phyloP scores from a whole-genome alignment of 345 rosid species.

The Trapa incisa region DNA sequence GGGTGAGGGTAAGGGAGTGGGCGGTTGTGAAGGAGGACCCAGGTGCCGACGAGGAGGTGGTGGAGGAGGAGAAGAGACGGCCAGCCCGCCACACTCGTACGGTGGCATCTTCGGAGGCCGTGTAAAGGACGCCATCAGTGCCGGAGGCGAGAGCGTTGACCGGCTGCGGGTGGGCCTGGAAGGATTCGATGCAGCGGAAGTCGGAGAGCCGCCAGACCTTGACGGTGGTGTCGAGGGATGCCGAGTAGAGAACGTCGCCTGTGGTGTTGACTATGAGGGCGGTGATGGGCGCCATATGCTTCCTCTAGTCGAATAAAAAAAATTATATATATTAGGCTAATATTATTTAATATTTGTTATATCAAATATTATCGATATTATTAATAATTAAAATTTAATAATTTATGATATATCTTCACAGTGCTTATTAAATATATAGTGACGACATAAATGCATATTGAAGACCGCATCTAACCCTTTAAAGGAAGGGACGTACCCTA shows the following conservation, averaged over 20 bases:
- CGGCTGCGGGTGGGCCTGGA: slow-evolving; percentile 35
- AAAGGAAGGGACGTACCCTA: no score
- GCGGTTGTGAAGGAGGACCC: slow-evolving; percentile 14
- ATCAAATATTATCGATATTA: no score
- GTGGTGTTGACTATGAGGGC: slow-evolving; percentile 33
- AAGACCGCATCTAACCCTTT: no score
- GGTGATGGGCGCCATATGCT: slow-evolving; percentile 38
- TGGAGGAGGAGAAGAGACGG: slow-evolving; percentile 15
- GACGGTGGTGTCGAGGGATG: slow-evolving; percentile 37
- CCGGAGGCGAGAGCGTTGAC: slow-evolving; percentile 30
- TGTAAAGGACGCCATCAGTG: slow-evolving; percentile 32
- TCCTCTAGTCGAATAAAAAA: slow-evolving; percentile 11
- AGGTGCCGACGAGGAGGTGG: slow-evolving; percentile 13
- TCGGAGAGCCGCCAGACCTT: slow-evolving; percentile 47
- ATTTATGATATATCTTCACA: no score
- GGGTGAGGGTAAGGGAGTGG: slow-evolving; percentile 27
- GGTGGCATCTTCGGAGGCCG: slow-evolving; percentile 47
- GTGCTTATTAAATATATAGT: no score
- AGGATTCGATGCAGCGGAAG: slow-evolving; percentile 42
- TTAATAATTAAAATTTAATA: no score
- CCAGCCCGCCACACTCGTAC: slow-evolving; percentile 30
- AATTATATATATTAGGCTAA: no score
- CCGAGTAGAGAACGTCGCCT: slow-evolving; percentile 37
- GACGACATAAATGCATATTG: no score
- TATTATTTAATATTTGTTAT: no score